A percentile compares a stretch with the other conserved stretches of the same genome.
Conservation (phyloP, 768 basidiomycete genomes). For the Podaxis sp. region DNA sequence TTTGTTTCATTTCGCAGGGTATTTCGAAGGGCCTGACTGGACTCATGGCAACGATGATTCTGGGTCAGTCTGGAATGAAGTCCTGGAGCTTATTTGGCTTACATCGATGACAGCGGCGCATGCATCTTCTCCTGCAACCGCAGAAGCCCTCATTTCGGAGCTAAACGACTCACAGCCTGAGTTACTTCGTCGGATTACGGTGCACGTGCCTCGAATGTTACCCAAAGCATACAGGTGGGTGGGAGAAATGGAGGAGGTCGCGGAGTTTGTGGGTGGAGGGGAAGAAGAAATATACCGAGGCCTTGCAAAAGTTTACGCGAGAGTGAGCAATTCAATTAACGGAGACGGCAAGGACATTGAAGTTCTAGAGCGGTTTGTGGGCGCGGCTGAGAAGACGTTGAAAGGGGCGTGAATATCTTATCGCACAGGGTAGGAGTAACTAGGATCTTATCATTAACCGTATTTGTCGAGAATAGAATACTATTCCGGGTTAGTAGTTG, state of each 20-base stretch:
- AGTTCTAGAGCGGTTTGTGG: constrained; percentile 43
- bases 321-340: constrained; percentile 40
- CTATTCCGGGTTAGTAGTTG: constrained; percentile 13
- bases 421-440: background rate
- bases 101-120: constrained; percentile 42
- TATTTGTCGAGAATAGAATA: constrained; percentile 1
- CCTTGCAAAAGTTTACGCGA: constrained; percentile 43
- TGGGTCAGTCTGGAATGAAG: constrained; percentile 35
- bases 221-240: constrained; percentile 67
- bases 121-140: constrained; percentile 58
- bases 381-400: constrained; percentile 30
- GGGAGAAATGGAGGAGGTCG: constrained; percentile 66
- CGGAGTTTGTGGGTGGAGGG: constrained; percentile 47
- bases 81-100: background rate
- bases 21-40: constrained; percentile 57
- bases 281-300: constrained; percentile 49
- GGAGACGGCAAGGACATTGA: constrained; percentile 36
- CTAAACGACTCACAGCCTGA: constrained; percentile 45
- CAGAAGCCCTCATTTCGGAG: constrained; percentile 54
- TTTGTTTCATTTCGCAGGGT: constrained; percentile 35
- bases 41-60: constrained; percentile 53
- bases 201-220: constrained; percentile 46
- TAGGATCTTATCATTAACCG: constrained; percentile 13
- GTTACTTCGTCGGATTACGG: constrained; percentile 39
- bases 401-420: constrained; percentile 25